phyloP scores from a whole-genome alignment of 2,329 filamentous ascomycete genomes.

The Grosmannia clavigera region DNA sequence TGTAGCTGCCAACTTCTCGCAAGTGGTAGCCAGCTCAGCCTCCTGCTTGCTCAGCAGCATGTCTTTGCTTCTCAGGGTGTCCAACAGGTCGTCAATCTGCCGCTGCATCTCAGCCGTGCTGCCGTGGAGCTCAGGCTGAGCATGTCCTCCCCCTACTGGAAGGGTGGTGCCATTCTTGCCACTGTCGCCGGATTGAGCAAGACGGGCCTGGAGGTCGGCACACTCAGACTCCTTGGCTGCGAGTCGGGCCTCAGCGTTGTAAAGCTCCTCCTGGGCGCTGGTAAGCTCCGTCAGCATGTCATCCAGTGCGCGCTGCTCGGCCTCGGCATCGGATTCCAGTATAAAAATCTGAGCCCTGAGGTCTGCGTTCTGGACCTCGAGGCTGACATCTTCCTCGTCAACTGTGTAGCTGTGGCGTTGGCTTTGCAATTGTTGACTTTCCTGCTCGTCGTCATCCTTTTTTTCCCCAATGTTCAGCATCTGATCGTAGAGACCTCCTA shows the following conservation, averaged over 20 bases:
- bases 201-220: background rate
- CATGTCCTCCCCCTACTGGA: too few relatives aligned
- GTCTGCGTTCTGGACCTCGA: background rate
- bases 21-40: background rate
- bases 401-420: background rate
- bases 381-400: too few relatives aligned
- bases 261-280: background rate
- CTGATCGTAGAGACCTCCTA: background rate
- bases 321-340: constrained; percentile 1
- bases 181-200: background rate
- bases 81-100: background rate
- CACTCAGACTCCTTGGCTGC: constrained; percentile 1
- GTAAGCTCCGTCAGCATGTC: background rate
- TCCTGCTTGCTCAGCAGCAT: background rate
- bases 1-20: background rate
- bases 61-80: background rate
- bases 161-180: background rate
- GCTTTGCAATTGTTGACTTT: background rate
- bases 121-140: background rate
- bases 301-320: background rate
- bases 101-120: background rate
- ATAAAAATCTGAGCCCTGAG: background rate
- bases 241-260: background rate
- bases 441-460: background rate
- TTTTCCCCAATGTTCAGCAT: background rate